Percentiles rank a stretch among this genome's conserved stretches.
Evolutionary conservation across 1,284 basidiomycete species (phyloP).

Genomic region (Chalciporus piperatoides): DNA sequence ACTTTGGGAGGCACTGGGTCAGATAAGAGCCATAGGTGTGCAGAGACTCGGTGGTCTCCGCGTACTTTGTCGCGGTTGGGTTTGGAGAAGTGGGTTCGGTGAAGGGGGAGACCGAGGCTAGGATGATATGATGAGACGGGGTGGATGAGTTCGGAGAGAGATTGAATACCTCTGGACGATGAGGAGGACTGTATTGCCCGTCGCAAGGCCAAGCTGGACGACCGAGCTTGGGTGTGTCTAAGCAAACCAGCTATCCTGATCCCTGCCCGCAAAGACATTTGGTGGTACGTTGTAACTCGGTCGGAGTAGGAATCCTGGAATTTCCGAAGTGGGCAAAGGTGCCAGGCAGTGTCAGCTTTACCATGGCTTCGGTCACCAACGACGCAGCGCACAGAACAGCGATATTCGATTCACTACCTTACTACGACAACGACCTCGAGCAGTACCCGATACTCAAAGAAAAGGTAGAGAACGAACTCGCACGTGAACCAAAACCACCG

Average conservation of each 20-base stretch:
- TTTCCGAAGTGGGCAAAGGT: conserved; percentile 4
- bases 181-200: conserved; percentile 25
- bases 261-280: conserved; percentile 52
- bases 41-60: conserved; percentile 67
- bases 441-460: conserved; percentile 65
- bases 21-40: conserved; percentile 92
- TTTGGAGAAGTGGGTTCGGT: conserved; percentile 84
- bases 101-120: conserved; percentile 77
- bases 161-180: conserved; percentile 37
- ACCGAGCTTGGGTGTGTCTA: conserved; percentile 21
- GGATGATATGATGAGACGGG: conserved; percentile 16
- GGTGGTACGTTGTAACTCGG: conserved; percentile 16
- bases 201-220: neutral
- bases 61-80: conserved; percentile 67
- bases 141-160: conserved; percentile 10
- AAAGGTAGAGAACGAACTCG: conserved; percentile 71
- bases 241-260: conserved; percentile 41
- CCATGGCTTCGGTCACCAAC: conserved; percentile 20
- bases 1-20: conserved; percentile 88
- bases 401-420: conserved; percentile 86
- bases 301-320: conserved; percentile 31
- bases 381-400: conserved; percentile 7
- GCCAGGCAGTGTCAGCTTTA: neutral
- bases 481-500: conserved; percentile 58
- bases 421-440: conserved; percentile 92